Conservation (phyloP, 805 yeast genomes). For the Pichia manshurica region DNA sequence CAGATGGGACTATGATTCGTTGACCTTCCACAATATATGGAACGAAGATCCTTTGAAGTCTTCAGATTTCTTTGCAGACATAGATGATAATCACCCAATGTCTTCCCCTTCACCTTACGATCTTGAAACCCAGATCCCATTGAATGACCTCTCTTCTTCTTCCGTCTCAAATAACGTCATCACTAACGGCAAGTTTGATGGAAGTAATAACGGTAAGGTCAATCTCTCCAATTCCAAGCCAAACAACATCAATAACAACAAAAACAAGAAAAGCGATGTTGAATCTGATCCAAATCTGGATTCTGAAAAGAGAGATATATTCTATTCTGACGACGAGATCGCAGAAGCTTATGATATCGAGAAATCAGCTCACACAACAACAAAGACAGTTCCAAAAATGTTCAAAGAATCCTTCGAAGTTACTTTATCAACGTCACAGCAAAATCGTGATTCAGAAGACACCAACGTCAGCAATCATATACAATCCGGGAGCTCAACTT, state of each 20-base stretch:
- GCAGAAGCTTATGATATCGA: conserved; percentile 8
- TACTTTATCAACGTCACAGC: background rate
- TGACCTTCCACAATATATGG: conserved; percentile 13
- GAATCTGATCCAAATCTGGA: conserved; percentile 1
- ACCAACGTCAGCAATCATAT: too few relatives aligned
- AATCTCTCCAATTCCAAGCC: background rate
- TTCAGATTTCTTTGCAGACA: conserved; percentile 2
- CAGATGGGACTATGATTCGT: conserved; percentile 31
- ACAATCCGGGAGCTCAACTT: too few relatives aligned
- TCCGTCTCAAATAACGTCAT: conserved; percentile 1
- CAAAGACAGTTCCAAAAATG: conserved; percentile 6
- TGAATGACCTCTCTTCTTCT: conserved; percentile 2
- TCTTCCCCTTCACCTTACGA: conserved; percentile 3
- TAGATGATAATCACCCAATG: background rate
- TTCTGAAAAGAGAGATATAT: background rate
- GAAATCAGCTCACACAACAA: conserved; percentile 7
- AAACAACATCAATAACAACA: background rate
- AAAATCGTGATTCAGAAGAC: too few relatives aligned
- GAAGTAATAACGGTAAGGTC: background rate
- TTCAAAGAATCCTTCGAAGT: conserved; percentile 13
- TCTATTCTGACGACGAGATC: conserved; percentile 8
- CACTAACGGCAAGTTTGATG: background rate
- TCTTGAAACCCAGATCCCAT: conserved; percentile 13
- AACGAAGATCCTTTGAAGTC: conserved; percentile 22
- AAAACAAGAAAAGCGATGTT: background rate